Conservation (phyloP, 2,329 filamentous ascomycete genomes). For the Colletotrichum echinochloae region DNA sequence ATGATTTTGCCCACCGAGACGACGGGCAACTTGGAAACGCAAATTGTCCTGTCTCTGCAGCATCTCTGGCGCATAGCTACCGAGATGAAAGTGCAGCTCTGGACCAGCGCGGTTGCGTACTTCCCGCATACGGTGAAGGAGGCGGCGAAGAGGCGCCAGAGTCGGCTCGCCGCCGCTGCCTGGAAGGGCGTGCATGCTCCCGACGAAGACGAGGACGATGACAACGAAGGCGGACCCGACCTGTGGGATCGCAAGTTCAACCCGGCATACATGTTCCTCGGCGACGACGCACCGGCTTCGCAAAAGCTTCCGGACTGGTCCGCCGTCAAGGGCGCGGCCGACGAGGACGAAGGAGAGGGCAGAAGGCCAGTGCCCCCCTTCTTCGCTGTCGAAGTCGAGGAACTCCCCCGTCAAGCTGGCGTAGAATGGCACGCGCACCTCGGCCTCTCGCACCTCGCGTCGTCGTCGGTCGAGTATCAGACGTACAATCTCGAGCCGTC, state of each 20-base stretch:
- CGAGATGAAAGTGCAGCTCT: conserved; percentile 78
- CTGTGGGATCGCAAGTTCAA: conserved; percentile 77
- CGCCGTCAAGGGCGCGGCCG: conserved; percentile 53
- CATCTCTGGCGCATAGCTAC: conserved; percentile 87
- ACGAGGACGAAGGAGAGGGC: conserved; percentile 42
- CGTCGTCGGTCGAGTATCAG: conserved; percentile 30
- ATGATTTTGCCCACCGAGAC: conserved; percentile 71
- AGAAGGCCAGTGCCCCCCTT: conserved; percentile 68
- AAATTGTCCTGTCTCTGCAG: conserved; percentile 82
- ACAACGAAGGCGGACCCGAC: conserved; percentile 66
- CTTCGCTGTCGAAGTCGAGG: conserved; percentile 80
- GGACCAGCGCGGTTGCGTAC: conserved; percentile 82
- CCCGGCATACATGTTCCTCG: conserved; percentile 59
- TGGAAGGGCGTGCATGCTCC: conserved; percentile 57
- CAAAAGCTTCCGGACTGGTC: conserved; percentile 64
- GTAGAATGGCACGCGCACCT: conserved; percentile 87
- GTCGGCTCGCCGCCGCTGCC: conserved; percentile 56
- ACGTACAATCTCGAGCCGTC: conserved; percentile 1
- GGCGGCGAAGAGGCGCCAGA: conserved; percentile 50
- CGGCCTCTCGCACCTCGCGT: conserved; percentile 60
- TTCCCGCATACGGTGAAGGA: conserved; percentile 60
- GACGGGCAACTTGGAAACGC: conserved; percentile 61
- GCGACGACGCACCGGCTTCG: conserved; percentile 42
- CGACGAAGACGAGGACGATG: conserved; percentile 63
- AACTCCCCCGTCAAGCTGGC: conserved; percentile 77